A percentile compares a stretch with the other conserved stretches of the same genome.
Evolutionary conservation across 345 rosid species (phyloP).

Genomic region (Raphanus raphanistrum): DNA sequence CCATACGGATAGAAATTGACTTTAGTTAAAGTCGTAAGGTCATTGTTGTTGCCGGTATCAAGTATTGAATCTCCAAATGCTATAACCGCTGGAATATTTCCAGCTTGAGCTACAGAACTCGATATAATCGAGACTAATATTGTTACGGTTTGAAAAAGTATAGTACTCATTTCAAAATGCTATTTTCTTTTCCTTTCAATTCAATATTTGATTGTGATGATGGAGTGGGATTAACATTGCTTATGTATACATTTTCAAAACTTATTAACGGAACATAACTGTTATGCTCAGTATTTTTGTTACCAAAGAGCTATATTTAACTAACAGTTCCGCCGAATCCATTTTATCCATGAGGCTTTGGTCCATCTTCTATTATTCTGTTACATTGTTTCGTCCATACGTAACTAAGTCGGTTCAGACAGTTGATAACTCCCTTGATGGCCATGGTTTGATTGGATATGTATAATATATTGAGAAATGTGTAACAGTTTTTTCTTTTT

Average conservation of each 20-base stretch:
- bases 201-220: background rate
- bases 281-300: constrained; percentile 9
- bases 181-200: background rate
- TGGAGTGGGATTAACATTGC: background rate
- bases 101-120: constrained; percentile 8
- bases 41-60: constrained; percentile 44
- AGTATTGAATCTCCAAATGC: constrained; percentile 50
- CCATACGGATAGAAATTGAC: constrained; percentile 44
- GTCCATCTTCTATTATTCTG: background rate
- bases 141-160: background rate
- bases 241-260: background rate
- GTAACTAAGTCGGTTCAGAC: background rate
- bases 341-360: background rate
- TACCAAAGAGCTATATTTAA: constrained; percentile 11
- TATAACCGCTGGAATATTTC: constrained; percentile 33
- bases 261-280: constrained; percentile 6
- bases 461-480: background rate
- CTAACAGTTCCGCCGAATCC: background rate
- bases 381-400: background rate
- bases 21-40: constrained; percentile 18
- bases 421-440: background rate
- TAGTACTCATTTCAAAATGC: background rate
- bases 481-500: background rate
- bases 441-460: background rate
- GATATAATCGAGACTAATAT: constrained; percentile 1